phyloP scores from a whole-genome alignment of 257 asterid species.

The Salvia hispanica region DNA sequence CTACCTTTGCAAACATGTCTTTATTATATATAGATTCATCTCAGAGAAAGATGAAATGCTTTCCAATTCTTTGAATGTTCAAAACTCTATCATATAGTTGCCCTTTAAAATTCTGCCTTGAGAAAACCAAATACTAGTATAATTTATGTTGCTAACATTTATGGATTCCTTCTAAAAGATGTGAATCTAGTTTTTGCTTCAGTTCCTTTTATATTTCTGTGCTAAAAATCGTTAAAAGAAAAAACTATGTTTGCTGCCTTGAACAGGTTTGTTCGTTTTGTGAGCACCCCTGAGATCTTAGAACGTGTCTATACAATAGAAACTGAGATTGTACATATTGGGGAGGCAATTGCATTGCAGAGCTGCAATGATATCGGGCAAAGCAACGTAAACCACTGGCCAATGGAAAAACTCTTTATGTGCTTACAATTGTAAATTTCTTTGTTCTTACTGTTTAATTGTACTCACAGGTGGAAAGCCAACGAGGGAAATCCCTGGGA shows the following conservation, averaged over 20 bases:
- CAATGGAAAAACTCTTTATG: constrained; percentile 19
- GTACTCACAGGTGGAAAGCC: constrained; percentile 60
- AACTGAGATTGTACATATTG: constrained; percentile 88
- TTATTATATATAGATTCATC: background rate
- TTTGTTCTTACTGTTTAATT: constrained; percentile 19
- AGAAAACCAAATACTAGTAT: background rate
- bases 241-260: constrained; percentile 32
- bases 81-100: constrained; percentile 1
- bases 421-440: constrained; percentile 10
- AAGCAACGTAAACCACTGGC: constrained; percentile 52
- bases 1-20: background rate
- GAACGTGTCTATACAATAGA: constrained; percentile 87
- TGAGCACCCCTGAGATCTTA: constrained; percentile 96
- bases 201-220: constrained; percentile 10
- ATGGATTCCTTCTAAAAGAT: constrained; percentile 16
- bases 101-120: background rate
- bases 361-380: constrained; percentile 57
- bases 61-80: background rate
- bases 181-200: constrained; percentile 18
- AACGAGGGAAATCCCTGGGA: constrained; percentile 47
- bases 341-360: constrained; percentile 75
- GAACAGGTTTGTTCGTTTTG: constrained; percentile 96
- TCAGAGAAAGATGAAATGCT: constrained; percentile 6
- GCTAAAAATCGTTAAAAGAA: background rate
- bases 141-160: constrained; percentile 14